A percentile compares a stretch with the other conserved stretches of the same genome.
Evolutionary conservation across 208 protist genomes (phyloP).

Genomic region (Trypanosoma cruzi): DNA sequence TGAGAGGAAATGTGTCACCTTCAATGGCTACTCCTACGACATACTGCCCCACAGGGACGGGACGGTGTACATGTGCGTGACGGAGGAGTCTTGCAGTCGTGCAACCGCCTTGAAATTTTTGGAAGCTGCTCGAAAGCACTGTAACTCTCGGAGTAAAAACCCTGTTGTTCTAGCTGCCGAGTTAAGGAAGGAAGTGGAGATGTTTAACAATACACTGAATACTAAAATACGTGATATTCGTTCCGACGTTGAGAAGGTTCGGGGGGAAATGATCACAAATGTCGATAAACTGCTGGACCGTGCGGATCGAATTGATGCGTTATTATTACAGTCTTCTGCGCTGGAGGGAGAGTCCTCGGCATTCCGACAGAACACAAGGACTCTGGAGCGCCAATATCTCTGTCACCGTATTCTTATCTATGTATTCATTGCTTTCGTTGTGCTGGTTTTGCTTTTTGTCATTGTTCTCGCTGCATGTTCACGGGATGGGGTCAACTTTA

Average conservation of each 20-base stretch:
- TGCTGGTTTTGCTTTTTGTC: slow-evolving; percentile 23
- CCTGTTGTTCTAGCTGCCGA: slow-evolving; percentile 9
- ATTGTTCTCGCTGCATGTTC: slow-evolving; percentile 22
- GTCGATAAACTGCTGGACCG: slow-evolving; percentile 43
- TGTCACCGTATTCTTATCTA: slow-evolving; percentile 24
- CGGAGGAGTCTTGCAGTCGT: slow-evolving; percentile 19
- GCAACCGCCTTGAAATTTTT: slow-evolving; percentile 22
- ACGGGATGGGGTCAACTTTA: slow-evolving; percentile 23
- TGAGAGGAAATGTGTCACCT: slow-evolving; percentile 16
- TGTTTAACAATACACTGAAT: slow-evolving; percentile 34
- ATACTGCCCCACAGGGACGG: slow-evolving; percentile 24
- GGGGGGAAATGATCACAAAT: slow-evolving; percentile 38
- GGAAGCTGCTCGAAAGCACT: slow-evolving; percentile 1
- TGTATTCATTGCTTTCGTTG: slow-evolving; percentile 22
- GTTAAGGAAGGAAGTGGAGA: slow-evolving; percentile 19
- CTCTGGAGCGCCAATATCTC: slow-evolving; percentile 15
- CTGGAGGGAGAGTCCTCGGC: slow-evolving; percentile 24
- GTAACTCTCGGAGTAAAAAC: slow-evolving; percentile 12
- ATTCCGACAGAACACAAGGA: slow-evolving; percentile 25
- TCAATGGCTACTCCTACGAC: slow-evolving; percentile 25
- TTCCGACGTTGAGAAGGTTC: slow-evolving; percentile 30
- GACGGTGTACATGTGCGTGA: slow-evolving; percentile 28
- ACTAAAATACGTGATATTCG: slow-evolving; percentile 35
- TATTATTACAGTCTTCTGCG: slow-evolving; percentile 35
- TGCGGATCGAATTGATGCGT: slow-evolving; percentile 34